phyloP scores from a whole-genome alignment of 116 monocot species.

The Dioscorea cayenensis region DNA sequence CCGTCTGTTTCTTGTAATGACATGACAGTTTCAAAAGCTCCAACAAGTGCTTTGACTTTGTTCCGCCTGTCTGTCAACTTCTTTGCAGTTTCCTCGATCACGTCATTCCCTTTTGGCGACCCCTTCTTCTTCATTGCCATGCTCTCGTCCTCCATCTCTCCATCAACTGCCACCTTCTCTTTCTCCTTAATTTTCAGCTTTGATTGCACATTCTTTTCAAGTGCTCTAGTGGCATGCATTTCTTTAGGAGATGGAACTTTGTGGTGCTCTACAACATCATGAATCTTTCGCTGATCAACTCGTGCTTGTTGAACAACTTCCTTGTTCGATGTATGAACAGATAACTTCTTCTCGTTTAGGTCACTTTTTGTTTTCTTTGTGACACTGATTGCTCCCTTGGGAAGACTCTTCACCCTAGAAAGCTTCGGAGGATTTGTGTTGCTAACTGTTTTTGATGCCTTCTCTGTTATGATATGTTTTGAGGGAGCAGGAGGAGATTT shows the following conservation, averaged over 20 bases:
- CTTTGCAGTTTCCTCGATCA: neutral
- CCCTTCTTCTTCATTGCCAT: neutral
- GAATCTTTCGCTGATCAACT: neutral
- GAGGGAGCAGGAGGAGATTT: neutral
- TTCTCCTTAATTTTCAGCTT: neutral
- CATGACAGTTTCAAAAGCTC: neutral
- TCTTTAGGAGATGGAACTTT: neutral
- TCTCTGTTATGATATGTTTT: neutral
- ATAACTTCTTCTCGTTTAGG: neutral
- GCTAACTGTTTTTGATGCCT: neutral
- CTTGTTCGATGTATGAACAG: neutral
- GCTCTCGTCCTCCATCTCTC: neutral
- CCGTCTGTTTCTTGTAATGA: neutral
- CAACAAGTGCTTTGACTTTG: slow-evolving; percentile 1
- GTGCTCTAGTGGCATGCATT: too few species aligned
- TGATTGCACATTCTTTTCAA: neutral
- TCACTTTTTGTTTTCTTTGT: neutral
- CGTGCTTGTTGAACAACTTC: neutral
- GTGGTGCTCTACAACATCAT: neutral
- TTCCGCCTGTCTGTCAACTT: neutral
- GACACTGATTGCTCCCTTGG: neutral
- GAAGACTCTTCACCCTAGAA: neutral
- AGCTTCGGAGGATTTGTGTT: neutral
- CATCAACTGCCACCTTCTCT: neutral
- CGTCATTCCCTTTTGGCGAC: neutral